These are phyloP conservation scores for Nematocida minor DNA, from an alignment of 371 early-diverging fungal species.

Conservation along the genomic window DNA sequence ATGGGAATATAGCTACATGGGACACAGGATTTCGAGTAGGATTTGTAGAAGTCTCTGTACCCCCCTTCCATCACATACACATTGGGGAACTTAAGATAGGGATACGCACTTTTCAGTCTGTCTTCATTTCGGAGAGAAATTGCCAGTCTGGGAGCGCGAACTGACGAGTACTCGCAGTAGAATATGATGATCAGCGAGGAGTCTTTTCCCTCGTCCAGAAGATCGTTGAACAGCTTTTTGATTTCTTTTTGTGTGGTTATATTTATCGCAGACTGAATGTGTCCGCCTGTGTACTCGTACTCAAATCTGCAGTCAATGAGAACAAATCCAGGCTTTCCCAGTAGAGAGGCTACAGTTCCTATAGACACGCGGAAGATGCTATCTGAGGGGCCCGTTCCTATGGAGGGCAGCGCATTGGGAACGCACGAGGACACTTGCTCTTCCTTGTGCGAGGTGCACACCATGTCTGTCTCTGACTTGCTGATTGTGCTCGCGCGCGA, in stretches of 20 bases:
- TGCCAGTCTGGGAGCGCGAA: conserved; percentile 77
- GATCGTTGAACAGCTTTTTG: conserved; percentile 64
- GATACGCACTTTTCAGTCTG: conserved; percentile 72
- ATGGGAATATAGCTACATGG: conserved; percentile 60
- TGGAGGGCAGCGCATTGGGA: conserved; percentile 48
- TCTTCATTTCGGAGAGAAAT: conserved; percentile 71
- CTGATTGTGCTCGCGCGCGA: background rate
- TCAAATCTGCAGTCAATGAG: conserved; percentile 77
- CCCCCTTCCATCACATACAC: conserved; percentile 81
- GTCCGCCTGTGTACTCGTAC: conserved; percentile 80
- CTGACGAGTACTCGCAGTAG: conserved; percentile 79
- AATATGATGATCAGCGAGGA: conserved; percentile 69
- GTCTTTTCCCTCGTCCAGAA: conserved; percentile 14
- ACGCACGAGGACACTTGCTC: background rate
- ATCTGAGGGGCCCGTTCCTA: conserved; percentile 60
- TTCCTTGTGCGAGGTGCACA: background rate
- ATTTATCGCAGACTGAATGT: conserved; percentile 72
- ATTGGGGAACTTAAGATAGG: conserved; percentile 73
- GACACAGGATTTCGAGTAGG: conserved; percentile 60
- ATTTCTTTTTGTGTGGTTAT: conserved; percentile 65
- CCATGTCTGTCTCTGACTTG: background rate
- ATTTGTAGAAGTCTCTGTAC: conserved; percentile 70
- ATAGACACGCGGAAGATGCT: conserved; percentile 55
- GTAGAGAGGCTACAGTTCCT: conserved; percentile 40
- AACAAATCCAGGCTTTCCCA: conserved; percentile 54